phyloP scores from a whole-genome alignment of 106 monocot genomes.

The Xerophyta viscosa region DNA sequence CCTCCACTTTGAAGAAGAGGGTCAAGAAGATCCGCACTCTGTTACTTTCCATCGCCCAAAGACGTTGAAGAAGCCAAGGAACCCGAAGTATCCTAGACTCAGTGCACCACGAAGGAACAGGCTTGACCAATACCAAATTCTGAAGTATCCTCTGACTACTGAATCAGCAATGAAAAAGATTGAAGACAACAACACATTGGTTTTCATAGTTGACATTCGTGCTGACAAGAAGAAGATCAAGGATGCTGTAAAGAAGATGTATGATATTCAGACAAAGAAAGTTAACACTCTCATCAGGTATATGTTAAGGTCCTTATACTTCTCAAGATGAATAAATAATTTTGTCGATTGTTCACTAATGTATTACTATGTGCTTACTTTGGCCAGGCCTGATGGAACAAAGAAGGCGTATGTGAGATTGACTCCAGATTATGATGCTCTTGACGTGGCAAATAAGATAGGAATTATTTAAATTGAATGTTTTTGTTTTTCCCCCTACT shows the following conservation, averaged over 20 bases:
- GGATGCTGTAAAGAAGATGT: constrained; percentile 50
- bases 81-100: constrained; percentile 43
- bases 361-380: not conserved
- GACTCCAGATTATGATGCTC: constrained; percentile 36
- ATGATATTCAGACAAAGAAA: constrained; percentile 55
- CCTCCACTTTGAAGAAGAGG: constrained; percentile 27
- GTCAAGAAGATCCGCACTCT: constrained; percentile 47
- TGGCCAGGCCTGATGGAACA: constrained; percentile 33
- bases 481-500: no score
- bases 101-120: constrained; percentile 40
- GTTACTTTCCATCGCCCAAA: constrained; percentile 51
- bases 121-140: constrained; percentile 46
- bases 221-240: constrained; percentile 59
- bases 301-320: no score
- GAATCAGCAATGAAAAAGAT: constrained; percentile 63
- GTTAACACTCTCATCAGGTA: constrained; percentile 52
- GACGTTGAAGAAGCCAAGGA: constrained; percentile 32
- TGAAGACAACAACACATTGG: constrained; percentile 48
- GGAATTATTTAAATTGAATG: constrained; percentile 42
- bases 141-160: constrained; percentile 47
- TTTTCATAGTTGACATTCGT: constrained; percentile 51
- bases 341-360: not conserved
- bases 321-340: no score
- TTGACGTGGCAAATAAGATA: constrained; percentile 43
- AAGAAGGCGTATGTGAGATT: constrained; percentile 40